Evolutionary conservation across 495 filamentous ascomycete species (phyloP), one percentile per base, ranked within the genome.

Genomic region (Emericellopsis terricola): DNA sequence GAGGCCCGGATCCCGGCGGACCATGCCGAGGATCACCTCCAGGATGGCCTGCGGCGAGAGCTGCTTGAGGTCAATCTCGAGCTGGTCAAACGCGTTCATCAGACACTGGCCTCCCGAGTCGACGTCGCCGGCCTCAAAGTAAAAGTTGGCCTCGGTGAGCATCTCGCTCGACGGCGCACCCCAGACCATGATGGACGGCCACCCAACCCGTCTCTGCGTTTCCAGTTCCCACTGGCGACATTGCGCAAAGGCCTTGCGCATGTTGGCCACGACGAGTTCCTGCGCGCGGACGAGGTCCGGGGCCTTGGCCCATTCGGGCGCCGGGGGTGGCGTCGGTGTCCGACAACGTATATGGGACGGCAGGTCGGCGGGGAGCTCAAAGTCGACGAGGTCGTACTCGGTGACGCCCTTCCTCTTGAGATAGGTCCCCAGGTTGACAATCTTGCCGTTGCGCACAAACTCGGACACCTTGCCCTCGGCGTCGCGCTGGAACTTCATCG

Each of bases 371-470:
- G 43, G 42, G 26, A 49, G 20, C 16, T 49, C 50, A 19, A 51
- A 47, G 27, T 56, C 50, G 1, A 51, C 48, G 17, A 56, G 46
- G 26, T 56, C 52, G 31, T 51, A 50, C 16, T 51, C 46, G 4
- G 52, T 50, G 20, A 56, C 48, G 15, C 52, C 52, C 33, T 56
- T 56, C 24, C 52, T 41, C 29, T 49, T 53, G 15, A 56, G 44
- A 29, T 56, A 56, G 4, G 46, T 47, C 27, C 52, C 49, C 31
- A 56, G 45, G 28, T 49, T 50, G 8, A 56, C 49, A 33, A 53
- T 45, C 13, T 47, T 49, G 5, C 50, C 48, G 23, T 56, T 53
- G 18, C 52, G 46, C 17, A 48, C 48, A 28, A 56, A 56, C 2
- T 47, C 41, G 6, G 52, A 51, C 23, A 48, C 46, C 35, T 56